phyloP scores from a whole-genome alignment of 2,329 filamentous ascomycete species.

The Didymella exigua region DNA sequence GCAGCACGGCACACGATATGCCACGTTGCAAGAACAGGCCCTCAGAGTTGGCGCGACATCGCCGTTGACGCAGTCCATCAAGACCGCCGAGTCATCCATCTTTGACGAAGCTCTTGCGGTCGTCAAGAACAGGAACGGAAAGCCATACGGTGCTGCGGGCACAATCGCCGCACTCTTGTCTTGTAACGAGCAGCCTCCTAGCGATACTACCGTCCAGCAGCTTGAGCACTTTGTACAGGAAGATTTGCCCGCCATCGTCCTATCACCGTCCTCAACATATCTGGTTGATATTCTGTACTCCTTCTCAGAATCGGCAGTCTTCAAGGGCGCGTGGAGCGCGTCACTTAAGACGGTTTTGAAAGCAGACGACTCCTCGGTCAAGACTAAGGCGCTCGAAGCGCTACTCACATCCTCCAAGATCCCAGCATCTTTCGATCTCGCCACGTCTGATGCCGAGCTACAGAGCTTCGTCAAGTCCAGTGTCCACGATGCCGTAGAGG shows the following conservation, averaged over 20 bases:
- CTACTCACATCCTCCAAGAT: conserved; percentile 47
- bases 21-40: conserved; percentile 58
- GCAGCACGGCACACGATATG: conserved; percentile 67
- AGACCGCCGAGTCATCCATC: conserved; percentile 50
- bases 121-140: conserved; percentile 63
- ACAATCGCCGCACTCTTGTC: conserved; percentile 61
- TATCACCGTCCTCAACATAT: conserved; percentile 70
- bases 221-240: conserved; percentile 58
- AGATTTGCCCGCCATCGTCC: conserved; percentile 64
- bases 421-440: conserved; percentile 42
- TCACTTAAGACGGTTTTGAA: conserved; percentile 39
- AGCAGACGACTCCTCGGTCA: conserved; percentile 34
- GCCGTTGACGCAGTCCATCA: conserved; percentile 25
- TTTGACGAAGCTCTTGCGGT: conserved; percentile 57
- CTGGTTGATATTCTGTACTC: conserved; percentile 69
- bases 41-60: conserved; percentile 14
- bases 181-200: conserved; percentile 50
- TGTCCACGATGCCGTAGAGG: conserved; percentile 40
- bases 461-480: conserved; percentile 44
- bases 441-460: conserved; percentile 42
- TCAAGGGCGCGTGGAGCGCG: conserved; percentile 39
- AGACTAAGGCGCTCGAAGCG: conserved; percentile 37
- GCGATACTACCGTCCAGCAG: conserved; percentile 50
- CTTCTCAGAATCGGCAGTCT: conserved; percentile 39
- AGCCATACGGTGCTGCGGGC: conserved; percentile 69